Evolutionary conservation across 2,329 filamentous ascomycete genomes (phyloP).

Genomic region (Aschersonia sp.): DNA sequence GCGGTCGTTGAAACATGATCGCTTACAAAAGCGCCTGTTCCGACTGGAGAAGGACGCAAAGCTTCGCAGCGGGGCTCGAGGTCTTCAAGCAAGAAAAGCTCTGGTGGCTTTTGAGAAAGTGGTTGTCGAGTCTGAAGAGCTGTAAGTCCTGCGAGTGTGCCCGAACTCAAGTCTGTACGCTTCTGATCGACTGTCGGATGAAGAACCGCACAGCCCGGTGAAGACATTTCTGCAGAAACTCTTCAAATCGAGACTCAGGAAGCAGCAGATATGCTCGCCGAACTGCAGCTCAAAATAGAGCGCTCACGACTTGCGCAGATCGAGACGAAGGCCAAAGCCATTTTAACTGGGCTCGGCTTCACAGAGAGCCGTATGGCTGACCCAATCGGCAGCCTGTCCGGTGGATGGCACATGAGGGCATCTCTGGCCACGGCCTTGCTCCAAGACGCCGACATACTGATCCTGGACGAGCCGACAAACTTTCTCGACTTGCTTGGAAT

Average conservation of each 20-base stretch:
- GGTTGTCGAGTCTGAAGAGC: slow-evolving; percentile 38
- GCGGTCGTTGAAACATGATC: slow-evolving; percentile 46
- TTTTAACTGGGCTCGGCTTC: slow-evolving; percentile 60
- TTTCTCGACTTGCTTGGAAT: slow-evolving; percentile 73
- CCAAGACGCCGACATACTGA: slow-evolving; percentile 61
- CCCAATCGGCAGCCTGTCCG: slow-evolving; percentile 52
- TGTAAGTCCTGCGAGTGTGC: slow-evolving; percentile 24
- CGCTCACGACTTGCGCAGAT: slow-evolving; percentile 46
- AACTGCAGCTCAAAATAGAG: slow-evolving; percentile 54
- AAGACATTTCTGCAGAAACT: slow-evolving; percentile 38
- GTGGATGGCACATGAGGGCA: slow-evolving; percentile 62
- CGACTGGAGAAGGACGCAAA: slow-evolving; percentile 59
- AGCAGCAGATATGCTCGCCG: slow-evolving; percentile 54
- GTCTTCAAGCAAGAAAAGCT: slow-evolving; percentile 61
- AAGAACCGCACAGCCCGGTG: slow-evolving; percentile 34
- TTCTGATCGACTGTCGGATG: neutral
- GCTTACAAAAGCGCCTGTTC: slow-evolving; percentile 48
- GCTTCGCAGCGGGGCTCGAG: slow-evolving; percentile 59
- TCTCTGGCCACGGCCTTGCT: slow-evolving; percentile 52
- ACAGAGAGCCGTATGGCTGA: slow-evolving; percentile 44
- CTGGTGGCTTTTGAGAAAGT: slow-evolving; percentile 54
- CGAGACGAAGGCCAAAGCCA: slow-evolving; percentile 50
- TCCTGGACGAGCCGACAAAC: slow-evolving; percentile 80
- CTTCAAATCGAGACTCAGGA: slow-evolving; percentile 53
- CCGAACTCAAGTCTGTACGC: neutral